Base-by-base conservation (phyloP, 495 filamentous ascomycete genomes). In the Daldinia grandis region DNA sequence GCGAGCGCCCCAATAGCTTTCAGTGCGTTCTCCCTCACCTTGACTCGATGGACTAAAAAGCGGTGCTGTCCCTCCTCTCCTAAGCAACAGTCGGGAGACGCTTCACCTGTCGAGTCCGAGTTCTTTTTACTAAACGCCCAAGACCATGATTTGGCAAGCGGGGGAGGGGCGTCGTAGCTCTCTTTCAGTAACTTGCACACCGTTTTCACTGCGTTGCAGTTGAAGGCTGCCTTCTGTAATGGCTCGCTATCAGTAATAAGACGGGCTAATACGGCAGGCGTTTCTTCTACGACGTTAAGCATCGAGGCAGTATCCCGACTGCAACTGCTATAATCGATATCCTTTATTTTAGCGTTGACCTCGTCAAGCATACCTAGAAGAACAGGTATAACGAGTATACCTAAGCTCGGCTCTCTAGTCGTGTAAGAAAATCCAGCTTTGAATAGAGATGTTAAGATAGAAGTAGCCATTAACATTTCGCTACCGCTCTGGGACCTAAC, bases 211-310 rank as follows among this genome's bases (percentile, higher is more conserved):
- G 88, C 90, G 57, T 86, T 85, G 57, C 90, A 93, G 58, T 98
- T 93, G 44, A 90, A 89, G 1, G 93, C 93, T 50, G 93, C 89
- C 67, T 89, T 91, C 78, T 97, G 94, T 56, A 97, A 79, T 35
- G 86, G 83, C 53, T 88, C 82, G 74, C 89, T 92, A 69, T 94
- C 92, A 27, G 89, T 88, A 8, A 97, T 88, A 30, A 98, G 81
- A 37, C 88, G 88, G 25, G 93, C 93, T 44, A 98, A 81, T 19
- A 96, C 84, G 1, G 86, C 84, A 2, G 93, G 91, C 5, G 92
- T 86, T 65, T 89, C 87, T 76, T 95, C 93, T 63, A 88, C 84
- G 40, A 92, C 83, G 24, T 77, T 72, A 78, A 85, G 85, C 33
- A 78, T 76, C 27, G 72, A 61, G 15, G 75, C 68, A 9, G 76